phyloP scores from a whole-genome alignment of 441 rosid genomes.

The Syzygium syzygioides region DNA sequence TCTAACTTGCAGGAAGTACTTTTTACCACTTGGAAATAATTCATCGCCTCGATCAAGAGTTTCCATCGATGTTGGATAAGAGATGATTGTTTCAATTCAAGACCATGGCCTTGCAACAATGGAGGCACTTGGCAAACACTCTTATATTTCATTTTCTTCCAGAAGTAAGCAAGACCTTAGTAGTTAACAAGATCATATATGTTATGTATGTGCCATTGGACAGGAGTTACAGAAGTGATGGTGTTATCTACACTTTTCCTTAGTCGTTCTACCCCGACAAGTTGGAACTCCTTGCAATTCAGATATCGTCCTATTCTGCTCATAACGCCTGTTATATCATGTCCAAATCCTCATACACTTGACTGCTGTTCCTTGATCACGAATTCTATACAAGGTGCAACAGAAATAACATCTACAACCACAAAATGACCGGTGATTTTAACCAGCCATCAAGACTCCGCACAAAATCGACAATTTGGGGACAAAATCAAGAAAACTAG shows the following conservation, averaged over 20 bases:
- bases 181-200: neutral
- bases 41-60: neutral
- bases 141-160: neutral
- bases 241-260: neutral
- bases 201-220: neutral
- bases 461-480: neutral
- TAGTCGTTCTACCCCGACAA: no score
- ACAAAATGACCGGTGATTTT: neutral
- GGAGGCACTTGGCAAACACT: neutral
- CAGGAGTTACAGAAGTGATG: neutral
- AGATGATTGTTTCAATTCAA: neutral
- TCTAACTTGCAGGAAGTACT: neutral
- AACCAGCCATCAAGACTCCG: neutral
- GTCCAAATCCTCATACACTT: neutral
- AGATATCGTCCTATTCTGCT: neutral
- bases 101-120: neutral
- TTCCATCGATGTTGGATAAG: neutral
- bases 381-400: neutral
- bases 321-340: neutral
- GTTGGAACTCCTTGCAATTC: no score
- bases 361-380: neutral
- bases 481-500: neutral
- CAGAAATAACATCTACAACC: neutral
- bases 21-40: conserved; percentile 45
- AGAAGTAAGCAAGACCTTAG: neutral